Conservation (phyloP, 2,329 filamentous ascomycete species). For the Ceratocystis destructans region DNA sequence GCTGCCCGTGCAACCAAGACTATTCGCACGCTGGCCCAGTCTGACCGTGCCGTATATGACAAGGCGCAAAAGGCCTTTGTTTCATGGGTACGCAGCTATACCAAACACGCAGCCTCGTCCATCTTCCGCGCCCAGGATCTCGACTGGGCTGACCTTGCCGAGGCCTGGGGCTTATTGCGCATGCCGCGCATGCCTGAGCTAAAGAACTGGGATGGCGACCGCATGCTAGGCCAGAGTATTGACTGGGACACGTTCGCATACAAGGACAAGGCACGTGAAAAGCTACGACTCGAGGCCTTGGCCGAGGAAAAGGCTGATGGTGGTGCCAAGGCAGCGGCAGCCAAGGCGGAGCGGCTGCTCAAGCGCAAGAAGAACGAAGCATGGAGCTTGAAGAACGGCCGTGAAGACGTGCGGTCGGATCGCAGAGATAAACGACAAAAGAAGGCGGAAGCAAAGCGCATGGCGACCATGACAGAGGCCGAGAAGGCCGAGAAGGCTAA, state of each 20-base stretch:
- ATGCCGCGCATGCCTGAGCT: conserved; percentile 91
- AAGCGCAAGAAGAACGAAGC: conserved; percentile 52
- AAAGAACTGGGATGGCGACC: conserved; percentile 57
- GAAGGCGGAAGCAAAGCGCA: conserved; percentile 48
- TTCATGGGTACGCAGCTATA: conserved; percentile 83
- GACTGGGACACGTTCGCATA: conserved; percentile 58
- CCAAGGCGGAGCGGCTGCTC: conserved; percentile 29
- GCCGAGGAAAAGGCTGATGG: conserved; percentile 35
- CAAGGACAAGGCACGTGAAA: conserved; percentile 58
- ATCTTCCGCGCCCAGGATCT: conserved; percentile 77
- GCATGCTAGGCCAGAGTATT: conserved; percentile 45
- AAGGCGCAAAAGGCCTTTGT: conserved; percentile 87
- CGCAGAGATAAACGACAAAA: conserved; percentile 51
- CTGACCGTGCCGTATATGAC: conserved; percentile 54
- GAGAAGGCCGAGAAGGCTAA: conserved; percentile 50
- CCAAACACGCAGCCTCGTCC: conserved; percentile 76
- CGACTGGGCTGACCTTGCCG: conserved; percentile 70
- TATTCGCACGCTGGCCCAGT: conserved; percentile 45
- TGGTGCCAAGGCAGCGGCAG: conserved; percentile 27
- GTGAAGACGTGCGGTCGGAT: conserved; percentile 47
- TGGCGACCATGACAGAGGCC: conserved; percentile 54
- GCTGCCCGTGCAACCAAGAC: conserved; percentile 41
- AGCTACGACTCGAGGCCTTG: conserved; percentile 45
- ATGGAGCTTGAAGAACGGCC: conserved; percentile 59
- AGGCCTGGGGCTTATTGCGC: conserved; percentile 72